Evolutionary conservation across 805 yeast genomes (phyloP).

Genomic region (Ogataea neopini): DNA sequence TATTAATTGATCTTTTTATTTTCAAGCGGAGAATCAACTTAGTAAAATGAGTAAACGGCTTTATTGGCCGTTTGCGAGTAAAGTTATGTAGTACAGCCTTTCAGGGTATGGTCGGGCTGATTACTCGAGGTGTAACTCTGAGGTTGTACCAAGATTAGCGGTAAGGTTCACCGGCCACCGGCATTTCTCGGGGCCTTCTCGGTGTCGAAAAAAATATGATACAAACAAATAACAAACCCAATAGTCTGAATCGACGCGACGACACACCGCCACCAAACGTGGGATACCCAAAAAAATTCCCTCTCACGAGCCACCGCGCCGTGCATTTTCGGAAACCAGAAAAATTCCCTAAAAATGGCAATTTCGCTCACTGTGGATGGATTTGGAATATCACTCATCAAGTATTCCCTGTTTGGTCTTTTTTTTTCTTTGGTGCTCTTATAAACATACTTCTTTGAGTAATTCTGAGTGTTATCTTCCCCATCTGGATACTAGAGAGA

Average conservation of each 20-base stretch:
- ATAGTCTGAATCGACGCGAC: neutral
- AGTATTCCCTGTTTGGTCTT: constrained; percentile 24
- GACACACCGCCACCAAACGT: neutral
- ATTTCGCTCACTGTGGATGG: constrained; percentile 8
- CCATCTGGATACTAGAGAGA: constrained; percentile 17
- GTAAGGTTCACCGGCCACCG: neutral
- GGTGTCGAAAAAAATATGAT: neutral
- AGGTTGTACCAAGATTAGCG: too few species aligned
- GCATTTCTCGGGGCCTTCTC: constrained; percentile 2
- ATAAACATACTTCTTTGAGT: constrained; percentile 21
- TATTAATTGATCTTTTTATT: constrained; percentile 10
- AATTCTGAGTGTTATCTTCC: constrained; percentile 16
- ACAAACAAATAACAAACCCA: neutral
- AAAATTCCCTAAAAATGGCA: constrained; percentile 9
- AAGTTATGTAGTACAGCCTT: neutral
- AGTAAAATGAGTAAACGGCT: neutral
- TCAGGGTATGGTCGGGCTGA: constrained; percentile 3
- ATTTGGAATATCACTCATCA: constrained; percentile 20
- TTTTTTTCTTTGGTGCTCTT: constrained; percentile 18
- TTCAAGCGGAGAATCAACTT: neutral
- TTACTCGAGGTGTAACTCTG: too few species aligned
- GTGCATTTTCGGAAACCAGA: constrained; percentile 4
- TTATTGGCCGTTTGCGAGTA: neutral
- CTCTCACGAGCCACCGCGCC: constrained; percentile 4
- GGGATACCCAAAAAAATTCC: neutral